A percentile compares a stretch with the other conserved stretches of the same genome.
Evolutionary conservation across 1,139 yeast genomes (phyloP).

Genomic region (Taphrina communis): DNA sequence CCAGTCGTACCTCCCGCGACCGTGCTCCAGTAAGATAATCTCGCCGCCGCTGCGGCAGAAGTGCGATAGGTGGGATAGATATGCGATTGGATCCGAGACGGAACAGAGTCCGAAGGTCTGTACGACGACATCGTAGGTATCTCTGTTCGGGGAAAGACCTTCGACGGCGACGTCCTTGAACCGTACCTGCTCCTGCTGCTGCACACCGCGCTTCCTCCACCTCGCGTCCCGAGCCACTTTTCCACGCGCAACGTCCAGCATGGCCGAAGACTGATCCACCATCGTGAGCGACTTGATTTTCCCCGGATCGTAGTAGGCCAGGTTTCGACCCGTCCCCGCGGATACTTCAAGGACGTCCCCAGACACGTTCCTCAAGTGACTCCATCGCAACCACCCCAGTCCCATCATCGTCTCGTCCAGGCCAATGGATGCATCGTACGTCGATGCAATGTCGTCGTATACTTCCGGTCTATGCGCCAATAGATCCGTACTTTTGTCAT

Average conservation of each 20-base stretch:
- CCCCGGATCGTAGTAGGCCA: constrained; percentile 70
- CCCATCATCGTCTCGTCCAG: constrained; percentile 85
- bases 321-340: constrained; percentile 94
- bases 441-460: constrained; percentile 76
- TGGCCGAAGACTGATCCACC: constrained; percentile 78
- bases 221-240: constrained; percentile 61
- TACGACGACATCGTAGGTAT: constrained; percentile 81
- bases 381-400: constrained; percentile 80
- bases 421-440: constrained; percentile 80
- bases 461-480: constrained; percentile 22
- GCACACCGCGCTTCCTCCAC: constrained; percentile 57
- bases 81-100: constrained; percentile 87
- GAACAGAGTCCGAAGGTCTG: constrained; percentile 97
- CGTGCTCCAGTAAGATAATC: constrained; percentile 86
- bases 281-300: constrained; percentile 75
- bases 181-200: constrained; percentile 52
- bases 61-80: constrained; percentile 72
- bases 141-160: constrained; percentile 61
- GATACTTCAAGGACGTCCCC: constrained; percentile 79
- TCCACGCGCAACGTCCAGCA: constrained; percentile 81
- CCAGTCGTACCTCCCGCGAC: constrained; percentile 78
- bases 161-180: constrained; percentile 93
- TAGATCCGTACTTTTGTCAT: neutral
- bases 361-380: constrained; percentile 71
- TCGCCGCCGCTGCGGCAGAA: constrained; percentile 84